Evolutionary conservation across 1,284 basidiomycete genomes (phyloP).

Genomic region (Tilletiopsis washingtonensis): DNA sequence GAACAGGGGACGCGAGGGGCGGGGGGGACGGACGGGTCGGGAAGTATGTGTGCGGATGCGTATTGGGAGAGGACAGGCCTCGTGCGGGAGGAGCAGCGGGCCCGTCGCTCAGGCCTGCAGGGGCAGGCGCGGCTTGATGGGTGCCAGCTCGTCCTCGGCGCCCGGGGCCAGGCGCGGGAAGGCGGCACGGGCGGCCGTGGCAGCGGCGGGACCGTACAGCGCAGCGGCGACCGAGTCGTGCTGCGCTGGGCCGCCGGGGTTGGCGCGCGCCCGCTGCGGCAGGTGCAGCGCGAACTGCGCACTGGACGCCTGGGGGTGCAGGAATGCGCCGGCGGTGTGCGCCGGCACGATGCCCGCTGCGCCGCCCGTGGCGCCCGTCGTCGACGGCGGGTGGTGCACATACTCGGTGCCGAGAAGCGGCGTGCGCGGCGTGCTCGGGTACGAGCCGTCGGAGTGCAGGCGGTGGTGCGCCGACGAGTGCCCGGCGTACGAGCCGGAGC

Average conservation of each 20-base stretch:
- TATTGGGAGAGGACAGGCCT: too few relatives aligned
- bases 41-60: too few relatives aligned
- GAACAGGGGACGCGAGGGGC: too few relatives aligned
- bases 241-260: neutral
- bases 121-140: neutral
- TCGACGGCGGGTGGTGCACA: conserved; percentile 4
- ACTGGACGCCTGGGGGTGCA: neutral
- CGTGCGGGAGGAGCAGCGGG: too few relatives aligned
- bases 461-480: conserved; percentile 18
- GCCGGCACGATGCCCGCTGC: neutral
- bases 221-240: neutral
- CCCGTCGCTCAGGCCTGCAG: too few relatives aligned
- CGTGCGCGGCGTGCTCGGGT: conserved; percentile 19
- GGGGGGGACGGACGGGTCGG: too few relatives aligned
- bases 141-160: neutral
- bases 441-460: conserved; percentile 19
- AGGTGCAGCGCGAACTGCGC: conserved; percentile 5
- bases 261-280: conserved; percentile 1
- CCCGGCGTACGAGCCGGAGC: neutral
- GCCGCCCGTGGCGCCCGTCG: too few relatives aligned
- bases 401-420: conserved; percentile 8
- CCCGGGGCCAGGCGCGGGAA: neutral
- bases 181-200: neutral
- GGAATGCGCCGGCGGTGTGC: neutral
- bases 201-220: neutral